Percentiles rank a stretch among this genome's conserved stretches.
Evolutionary conservation across 2,329 filamentous ascomycete genomes (phyloP).

Genomic region (Diaporthe citri): DNA sequence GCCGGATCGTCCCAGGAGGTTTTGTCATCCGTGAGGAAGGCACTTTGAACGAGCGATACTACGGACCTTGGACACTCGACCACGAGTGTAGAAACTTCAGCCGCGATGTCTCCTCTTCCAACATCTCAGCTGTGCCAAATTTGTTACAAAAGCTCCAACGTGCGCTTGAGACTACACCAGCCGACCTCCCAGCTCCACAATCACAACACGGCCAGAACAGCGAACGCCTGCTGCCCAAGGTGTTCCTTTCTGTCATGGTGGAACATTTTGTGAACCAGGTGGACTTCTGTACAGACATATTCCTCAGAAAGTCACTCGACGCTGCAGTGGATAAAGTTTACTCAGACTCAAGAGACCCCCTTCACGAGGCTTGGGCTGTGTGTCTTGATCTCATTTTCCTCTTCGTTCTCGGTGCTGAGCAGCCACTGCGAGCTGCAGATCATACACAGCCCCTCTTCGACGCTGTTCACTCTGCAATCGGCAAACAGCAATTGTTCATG

Average conservation of each 20-base stretch:
- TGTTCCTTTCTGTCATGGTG: conserved; percentile 7
- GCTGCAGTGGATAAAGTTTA: background rate
- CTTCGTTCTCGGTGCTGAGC: conserved; percentile 14
- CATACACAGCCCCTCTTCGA: conserved; percentile 16
- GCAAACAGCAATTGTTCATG: conserved; percentile 13
- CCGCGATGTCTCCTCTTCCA: background rate
- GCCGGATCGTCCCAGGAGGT: background rate
- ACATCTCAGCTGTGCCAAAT: background rate
- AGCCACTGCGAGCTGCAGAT: conserved; percentile 5
- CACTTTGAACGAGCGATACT: conserved; percentile 17
- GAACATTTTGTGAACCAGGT: conserved; percentile 1
- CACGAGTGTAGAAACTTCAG: conserved; percentile 6
- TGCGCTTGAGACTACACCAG: conserved; percentile 1
- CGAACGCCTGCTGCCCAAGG: conserved; percentile 12
- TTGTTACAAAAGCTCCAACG: background rate
- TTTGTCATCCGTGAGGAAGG: conserved; percentile 18
- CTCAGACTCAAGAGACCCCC: conserved; percentile 1
- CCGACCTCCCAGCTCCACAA: background rate
- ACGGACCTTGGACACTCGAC: conserved; percentile 7
- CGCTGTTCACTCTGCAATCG: conserved; percentile 15
- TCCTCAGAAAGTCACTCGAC: background rate
- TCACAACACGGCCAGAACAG: background rate
- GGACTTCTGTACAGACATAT: conserved; percentile 18
- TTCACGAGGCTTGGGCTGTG: conserved; percentile 3
- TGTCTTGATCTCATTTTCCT: conserved; percentile 15